Conservation (phyloP, 805 yeast genomes). For the Torulaspora franciscae region DNA sequence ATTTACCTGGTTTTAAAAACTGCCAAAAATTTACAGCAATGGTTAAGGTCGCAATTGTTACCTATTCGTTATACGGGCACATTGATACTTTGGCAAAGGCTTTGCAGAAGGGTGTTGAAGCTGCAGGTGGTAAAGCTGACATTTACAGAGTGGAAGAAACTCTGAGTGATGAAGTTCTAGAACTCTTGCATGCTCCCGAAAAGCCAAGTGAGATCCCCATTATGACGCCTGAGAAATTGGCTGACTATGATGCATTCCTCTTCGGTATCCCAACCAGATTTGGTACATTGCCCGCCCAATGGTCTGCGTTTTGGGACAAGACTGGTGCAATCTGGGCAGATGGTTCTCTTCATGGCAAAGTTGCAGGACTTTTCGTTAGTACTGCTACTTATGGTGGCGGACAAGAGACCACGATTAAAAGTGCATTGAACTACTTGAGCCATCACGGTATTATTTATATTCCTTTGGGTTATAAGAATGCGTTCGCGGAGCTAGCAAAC, state of each 20-base stretch:
- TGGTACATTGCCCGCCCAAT: conserved; percentile 73
- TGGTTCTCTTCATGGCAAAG: conserved; percentile 67
- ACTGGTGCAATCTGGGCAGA: conserved; percentile 74
- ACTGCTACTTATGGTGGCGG: conserved; percentile 77
- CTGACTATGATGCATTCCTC: conserved; percentile 63
- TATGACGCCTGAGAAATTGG: conserved; percentile 53
- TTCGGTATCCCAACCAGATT: conserved; percentile 80
- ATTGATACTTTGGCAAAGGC: conserved; percentile 61
- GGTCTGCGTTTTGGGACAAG: conserved; percentile 68
- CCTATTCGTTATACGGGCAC: conserved; percentile 79
- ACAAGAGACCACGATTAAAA: conserved; percentile 65
- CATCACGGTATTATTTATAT: conserved; percentile 77
- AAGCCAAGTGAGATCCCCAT: conserved; percentile 50
- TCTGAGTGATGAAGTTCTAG: conserved; percentile 53
- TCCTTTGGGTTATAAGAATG: conserved; percentile 67
- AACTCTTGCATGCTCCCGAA: conserved; percentile 59
- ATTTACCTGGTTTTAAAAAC: no score
- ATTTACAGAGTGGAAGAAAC: conserved; percentile 77
- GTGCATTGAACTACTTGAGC: conserved; percentile 51
- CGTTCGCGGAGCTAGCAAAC: conserved; percentile 51
- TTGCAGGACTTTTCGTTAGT: conserved; percentile 65
- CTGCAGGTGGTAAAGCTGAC: conserved; percentile 65
- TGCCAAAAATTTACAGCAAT: not conserved
- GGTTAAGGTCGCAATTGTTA: conserved; percentile 46
- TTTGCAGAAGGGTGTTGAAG: conserved; percentile 60